A percentile compares a stretch with the other conserved stretches of the same genome.
phyloP scores from a whole-genome alignment of 441 rosid genomes.

The Metrosideros polymorpha region DNA sequence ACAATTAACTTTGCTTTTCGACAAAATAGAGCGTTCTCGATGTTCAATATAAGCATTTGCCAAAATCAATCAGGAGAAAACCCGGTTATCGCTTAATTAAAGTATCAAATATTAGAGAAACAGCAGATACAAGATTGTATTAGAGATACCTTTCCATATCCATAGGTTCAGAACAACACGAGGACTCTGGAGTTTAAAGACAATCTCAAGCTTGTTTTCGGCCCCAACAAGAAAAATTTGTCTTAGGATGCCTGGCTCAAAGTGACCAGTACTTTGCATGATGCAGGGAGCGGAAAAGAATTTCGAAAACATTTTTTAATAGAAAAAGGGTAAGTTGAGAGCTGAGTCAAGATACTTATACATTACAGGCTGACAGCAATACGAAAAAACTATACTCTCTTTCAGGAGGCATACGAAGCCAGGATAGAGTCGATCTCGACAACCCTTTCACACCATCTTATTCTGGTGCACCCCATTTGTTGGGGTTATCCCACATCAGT shows the following conservation, averaged over 20 bases:
- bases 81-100: not conserved
- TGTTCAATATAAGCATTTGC: not conserved
- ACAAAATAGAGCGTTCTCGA: not conserved
- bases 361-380: not conserved
- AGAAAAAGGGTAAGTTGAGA: not conserved
- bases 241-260: not conserved
- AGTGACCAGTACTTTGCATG: not conserved
- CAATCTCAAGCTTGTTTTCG: not conserved
- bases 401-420: not conserved
- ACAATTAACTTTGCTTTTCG: not conserved
- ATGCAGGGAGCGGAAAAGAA: not conserved
- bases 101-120: not conserved
- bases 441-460: not conserved
- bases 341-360: not conserved
- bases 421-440: not conserved
- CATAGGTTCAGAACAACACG: not conserved
- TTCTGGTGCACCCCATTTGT: not conserved
- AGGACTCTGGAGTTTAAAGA: not conserved
- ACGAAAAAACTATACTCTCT: not conserved
- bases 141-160: not conserved
- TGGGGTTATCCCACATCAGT: too few relatives aligned
- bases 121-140: not conserved
- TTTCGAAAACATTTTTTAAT: not conserved
- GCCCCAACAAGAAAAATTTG: not conserved
- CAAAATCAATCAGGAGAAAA: not conserved